These are phyloP conservation scores for Neonectria punicea DNA, from an alignment of 2,329 filamentous ascomycete genomes.

Conservation along the genomic window DNA sequence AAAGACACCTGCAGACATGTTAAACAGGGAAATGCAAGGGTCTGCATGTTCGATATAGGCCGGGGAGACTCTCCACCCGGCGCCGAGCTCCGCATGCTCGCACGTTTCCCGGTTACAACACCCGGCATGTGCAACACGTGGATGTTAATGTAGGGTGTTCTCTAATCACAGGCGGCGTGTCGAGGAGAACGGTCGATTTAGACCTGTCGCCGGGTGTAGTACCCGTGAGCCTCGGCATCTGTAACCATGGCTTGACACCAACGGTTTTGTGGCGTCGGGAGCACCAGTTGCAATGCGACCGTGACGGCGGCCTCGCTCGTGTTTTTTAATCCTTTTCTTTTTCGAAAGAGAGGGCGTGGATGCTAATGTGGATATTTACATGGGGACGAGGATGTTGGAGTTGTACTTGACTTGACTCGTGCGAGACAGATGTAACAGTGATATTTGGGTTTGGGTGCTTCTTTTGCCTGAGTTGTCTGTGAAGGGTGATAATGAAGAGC, in stretches of 20 bases:
- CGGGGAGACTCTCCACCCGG: conserved; percentile 1
- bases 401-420: conserved; percentile 1
- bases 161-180: not conserved
- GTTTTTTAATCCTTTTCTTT: not conserved
- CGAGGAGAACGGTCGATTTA: not conserved
- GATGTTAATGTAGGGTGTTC: not conserved
- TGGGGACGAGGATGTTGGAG: not conserved
- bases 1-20: conserved; percentile 1
- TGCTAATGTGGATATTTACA: not conserved
- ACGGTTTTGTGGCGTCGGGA: conserved; percentile 4
- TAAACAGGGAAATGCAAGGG: not conserved
- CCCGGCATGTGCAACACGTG: not conserved
- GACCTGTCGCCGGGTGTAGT: conserved; percentile 1
- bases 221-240: conserved; percentile 9
- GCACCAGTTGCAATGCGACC: conserved; percentile 3
- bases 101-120: not conserved
- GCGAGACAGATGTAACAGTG: not conserved
- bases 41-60: not conserved
- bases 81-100: conserved; percentile 2
- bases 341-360: not conserved
- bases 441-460: not conserved
- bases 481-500: too few species aligned
- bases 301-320: not conserved
- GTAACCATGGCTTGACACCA: conserved; percentile 23
- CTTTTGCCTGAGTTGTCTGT: not conserved